These are phyloP conservation scores for Calocera viscosa DNA, from an alignment of 768 basidiomycete species.

Conservation along the genomic window DNA sequence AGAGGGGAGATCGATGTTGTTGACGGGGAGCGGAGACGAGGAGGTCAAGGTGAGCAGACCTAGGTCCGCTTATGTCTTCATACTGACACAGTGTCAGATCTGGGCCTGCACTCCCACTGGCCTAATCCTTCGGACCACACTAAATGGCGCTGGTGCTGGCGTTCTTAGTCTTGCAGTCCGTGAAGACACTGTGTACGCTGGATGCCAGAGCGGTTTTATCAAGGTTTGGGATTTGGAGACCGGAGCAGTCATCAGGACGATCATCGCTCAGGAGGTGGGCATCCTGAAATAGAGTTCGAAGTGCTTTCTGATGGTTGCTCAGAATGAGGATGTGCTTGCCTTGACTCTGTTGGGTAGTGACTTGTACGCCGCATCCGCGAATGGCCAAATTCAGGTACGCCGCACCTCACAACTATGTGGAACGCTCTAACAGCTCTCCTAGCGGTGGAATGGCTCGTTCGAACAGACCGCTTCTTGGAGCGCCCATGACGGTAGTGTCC, in stretches of 20 bases:
- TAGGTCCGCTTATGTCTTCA: not conserved
- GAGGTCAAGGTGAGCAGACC: slow-evolving; percentile 67
- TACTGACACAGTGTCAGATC: slow-evolving; percentile 11
- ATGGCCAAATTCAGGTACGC: slow-evolving; percentile 53
- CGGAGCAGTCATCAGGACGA: slow-evolving; percentile 68
- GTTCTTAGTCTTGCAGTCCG: slow-evolving; percentile 64
- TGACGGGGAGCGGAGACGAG: slow-evolving; percentile 86
- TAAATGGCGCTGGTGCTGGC: slow-evolving; percentile 62
- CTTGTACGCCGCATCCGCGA: slow-evolving; percentile 40
- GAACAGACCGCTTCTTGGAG: slow-evolving; percentile 73
- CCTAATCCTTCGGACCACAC: slow-evolving; percentile 42
- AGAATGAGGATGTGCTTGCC: slow-evolving; percentile 73
- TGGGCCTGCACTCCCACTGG: slow-evolving; percentile 22
- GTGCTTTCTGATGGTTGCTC: slow-evolving; percentile 7
- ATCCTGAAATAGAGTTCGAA: not conserved
- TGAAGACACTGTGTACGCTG: slow-evolving; percentile 77
- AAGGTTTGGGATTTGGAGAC: slow-evolving; percentile 87
- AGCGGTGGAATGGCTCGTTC: slow-evolving; percentile 78
- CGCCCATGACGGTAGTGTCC: slow-evolving; percentile 67
- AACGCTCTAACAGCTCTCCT: not conserved
- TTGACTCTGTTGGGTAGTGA: slow-evolving; percentile 53
- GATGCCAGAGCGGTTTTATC: slow-evolving; percentile 88
- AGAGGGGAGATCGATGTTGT: slow-evolving; percentile 37
- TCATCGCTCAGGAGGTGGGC: slow-evolving; percentile 70
- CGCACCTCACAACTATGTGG: slow-evolving; percentile 1